These are phyloP conservation scores for Phlyctochytrium bullatum DNA, from an alignment of 192 early-diverging fungal species.

Conservation along the genomic window DNA sequence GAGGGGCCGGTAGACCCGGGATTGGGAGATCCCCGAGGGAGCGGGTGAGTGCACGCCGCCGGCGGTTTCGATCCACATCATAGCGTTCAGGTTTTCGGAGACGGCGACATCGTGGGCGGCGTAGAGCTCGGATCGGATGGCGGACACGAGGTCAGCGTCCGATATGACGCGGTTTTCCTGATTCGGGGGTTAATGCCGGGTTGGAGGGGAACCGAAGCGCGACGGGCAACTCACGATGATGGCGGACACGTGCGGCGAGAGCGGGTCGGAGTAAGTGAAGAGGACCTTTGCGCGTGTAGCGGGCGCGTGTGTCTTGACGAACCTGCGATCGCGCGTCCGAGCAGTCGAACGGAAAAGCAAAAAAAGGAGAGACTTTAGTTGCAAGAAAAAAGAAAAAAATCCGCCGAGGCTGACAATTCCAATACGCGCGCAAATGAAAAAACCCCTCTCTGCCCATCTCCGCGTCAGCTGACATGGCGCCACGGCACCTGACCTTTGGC, in stretches of 20 bases:
- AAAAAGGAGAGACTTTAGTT: neutral
- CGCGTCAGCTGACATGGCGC: too few species aligned
- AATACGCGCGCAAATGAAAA: too few species aligned
- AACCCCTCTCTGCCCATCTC: too few species aligned
- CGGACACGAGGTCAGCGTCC: too few species aligned
- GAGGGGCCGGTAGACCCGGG: slow-evolving; percentile 65
- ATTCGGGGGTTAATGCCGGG: too few species aligned
- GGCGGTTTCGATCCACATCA: slow-evolving; percentile 70
- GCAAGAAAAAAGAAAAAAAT: too few species aligned
- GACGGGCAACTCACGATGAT: slow-evolving; percentile 11
- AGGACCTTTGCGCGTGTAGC: slow-evolving; percentile 45
- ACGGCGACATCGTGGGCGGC: neutral
- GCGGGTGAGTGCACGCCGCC: slow-evolving; percentile 75
- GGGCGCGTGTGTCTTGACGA: slow-evolving; percentile 52
- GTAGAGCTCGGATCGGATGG: too few species aligned
- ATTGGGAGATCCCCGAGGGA: slow-evolving; percentile 72
- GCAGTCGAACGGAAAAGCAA: neutral
- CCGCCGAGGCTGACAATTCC: too few species aligned
- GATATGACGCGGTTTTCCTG: too few species aligned
- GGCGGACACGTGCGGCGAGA: slow-evolving; percentile 73
- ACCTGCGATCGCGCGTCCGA: neutral
- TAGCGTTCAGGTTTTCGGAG: neutral
- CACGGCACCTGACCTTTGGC: too few species aligned
- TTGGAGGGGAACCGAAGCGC: neutral
- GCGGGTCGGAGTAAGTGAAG: slow-evolving; percentile 69